Conservation (phyloP, 1,139 yeast species). For the Nakaseomyces delphensis region DNA sequence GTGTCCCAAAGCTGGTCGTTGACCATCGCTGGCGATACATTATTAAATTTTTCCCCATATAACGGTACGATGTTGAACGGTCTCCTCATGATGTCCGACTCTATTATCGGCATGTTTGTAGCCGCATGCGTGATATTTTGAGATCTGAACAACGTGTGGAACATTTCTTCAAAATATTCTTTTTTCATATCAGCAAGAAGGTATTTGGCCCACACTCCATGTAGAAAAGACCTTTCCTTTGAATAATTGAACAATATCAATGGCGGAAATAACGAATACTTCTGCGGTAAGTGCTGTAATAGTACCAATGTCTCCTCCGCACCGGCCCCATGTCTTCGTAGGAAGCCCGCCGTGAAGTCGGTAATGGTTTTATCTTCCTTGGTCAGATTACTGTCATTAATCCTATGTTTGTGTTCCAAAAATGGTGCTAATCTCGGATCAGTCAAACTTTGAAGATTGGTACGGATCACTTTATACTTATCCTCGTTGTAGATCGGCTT, state of each 20-base stretch:
- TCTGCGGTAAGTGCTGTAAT: slow-evolving; percentile 36
- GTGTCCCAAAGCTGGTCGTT: slow-evolving; percentile 24
- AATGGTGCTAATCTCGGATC: not conserved
- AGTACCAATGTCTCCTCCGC: slow-evolving; percentile 8
- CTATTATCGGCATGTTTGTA: slow-evolving; percentile 57
- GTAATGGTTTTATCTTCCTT: slow-evolving; percentile 12
- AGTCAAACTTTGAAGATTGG: slow-evolving; percentile 10
- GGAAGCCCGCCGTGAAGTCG: slow-evolving; percentile 11
- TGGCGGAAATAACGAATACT: slow-evolving; percentile 62
- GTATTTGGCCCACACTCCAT: slow-evolving; percentile 32
- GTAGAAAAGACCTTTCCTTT: slow-evolving; percentile 35
- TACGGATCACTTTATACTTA: slow-evolving; percentile 19
- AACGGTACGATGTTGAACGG: slow-evolving; percentile 54
- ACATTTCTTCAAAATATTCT: slow-evolving; percentile 28
- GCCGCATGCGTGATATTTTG: slow-evolving; percentile 52
- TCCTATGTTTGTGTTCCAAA: slow-evolving; percentile 1
- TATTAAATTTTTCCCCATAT: slow-evolving; percentile 43
- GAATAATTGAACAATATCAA: slow-evolving; percentile 45
- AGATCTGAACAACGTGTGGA: slow-evolving; percentile 21
- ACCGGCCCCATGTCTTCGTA: slow-evolving; percentile 11
- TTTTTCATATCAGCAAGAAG: slow-evolving; percentile 14
- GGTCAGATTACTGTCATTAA: not conserved
- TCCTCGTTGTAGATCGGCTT: slow-evolving; percentile 21
- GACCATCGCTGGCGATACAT: slow-evolving; percentile 17
- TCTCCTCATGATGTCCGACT: slow-evolving; percentile 45